Percentiles rank a stretch among this genome's conserved stretches.
phyloP scores from a whole-genome alignment of 768 basidiomycete species.

The Lepiota brunneoincarnata region DNA sequence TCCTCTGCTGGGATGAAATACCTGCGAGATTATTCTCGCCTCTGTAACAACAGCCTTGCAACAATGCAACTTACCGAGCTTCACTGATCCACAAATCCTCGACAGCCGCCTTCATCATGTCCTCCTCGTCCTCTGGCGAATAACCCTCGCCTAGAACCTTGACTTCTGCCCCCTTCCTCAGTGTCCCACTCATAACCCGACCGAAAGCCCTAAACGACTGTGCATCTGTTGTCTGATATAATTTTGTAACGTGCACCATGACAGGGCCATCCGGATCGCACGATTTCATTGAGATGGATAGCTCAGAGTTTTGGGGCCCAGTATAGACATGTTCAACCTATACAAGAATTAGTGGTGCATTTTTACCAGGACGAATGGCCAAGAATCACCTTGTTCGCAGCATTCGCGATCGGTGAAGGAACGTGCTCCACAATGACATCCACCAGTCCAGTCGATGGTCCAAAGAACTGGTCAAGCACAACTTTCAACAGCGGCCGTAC shows the following conservation, averaged over 20 bases:
- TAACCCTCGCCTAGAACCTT: conserved; percentile 99
- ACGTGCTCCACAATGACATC: conserved; percentile 91
- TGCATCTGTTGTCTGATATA: conserved; percentile 96
- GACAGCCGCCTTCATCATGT: conserved; percentile 83
- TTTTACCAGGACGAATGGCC: background rate
- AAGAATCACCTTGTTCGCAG: conserved; percentile 55
- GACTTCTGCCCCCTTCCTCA: conserved; percentile 77
- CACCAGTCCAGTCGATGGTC: conserved; percentile 82
- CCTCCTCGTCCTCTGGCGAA: conserved; percentile 98
- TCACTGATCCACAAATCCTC: conserved; percentile 92
- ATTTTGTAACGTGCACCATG: conserved; percentile 90
- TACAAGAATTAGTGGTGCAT: background rate
- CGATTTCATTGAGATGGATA: conserved; percentile 76
- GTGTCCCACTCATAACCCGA: conserved; percentile 88
- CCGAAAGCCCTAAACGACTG: conserved; percentile 97
- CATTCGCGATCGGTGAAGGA: conserved; percentile 70
- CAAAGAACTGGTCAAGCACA: conserved; percentile 95
- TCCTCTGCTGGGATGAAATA: conserved; percentile 91
- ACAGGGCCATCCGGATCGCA: conserved; percentile 85
- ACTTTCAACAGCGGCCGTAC: conserved; percentile 92
- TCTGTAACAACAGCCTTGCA: background rate
- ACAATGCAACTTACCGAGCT: conserved; percentile 58
- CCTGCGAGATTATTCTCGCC: conserved; percentile 38
- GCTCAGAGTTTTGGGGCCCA: conserved; percentile 80
- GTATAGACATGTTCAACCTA: conserved; percentile 85